Evolutionary conservation across 2,329 filamentous ascomycete genomes (phyloP).

Genomic region (Thielaviopsis cerberus): DNA sequence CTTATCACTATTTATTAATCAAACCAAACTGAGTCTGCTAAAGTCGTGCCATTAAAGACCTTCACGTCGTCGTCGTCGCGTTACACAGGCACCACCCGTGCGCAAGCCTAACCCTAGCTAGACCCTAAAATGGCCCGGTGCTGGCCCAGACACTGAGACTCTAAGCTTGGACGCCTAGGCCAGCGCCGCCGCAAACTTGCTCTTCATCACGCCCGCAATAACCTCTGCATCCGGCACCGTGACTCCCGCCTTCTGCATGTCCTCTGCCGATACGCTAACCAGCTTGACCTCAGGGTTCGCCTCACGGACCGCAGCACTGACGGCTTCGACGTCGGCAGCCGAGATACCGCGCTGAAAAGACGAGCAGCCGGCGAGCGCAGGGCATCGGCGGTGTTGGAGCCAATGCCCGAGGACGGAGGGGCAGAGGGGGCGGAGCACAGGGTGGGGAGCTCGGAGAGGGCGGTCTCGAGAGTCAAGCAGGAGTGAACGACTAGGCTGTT

Average conservation of each 20-base stretch:
- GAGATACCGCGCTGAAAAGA: slow-evolving; percentile 2
- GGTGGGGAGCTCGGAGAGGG: slow-evolving; percentile 7
- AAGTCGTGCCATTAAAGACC: too few species aligned
- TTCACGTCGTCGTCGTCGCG: not conserved
- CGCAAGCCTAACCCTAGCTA: too few species aligned
- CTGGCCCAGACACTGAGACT: not conserved
- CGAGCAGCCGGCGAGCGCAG: not conserved
- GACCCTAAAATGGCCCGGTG: too few species aligned
- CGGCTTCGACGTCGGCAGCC: not conserved
- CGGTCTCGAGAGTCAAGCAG: slow-evolving; percentile 1
- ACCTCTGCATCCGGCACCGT: slow-evolving; percentile 3
- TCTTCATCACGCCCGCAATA: slow-evolving; percentile 10
- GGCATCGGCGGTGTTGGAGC: slow-evolving; percentile 9
- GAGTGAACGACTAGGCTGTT: slow-evolving; percentile 8
- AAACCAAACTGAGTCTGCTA: too few species aligned
- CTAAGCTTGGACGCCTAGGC: not conserved
- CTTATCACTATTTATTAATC: too few species aligned
- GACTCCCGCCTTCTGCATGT: not conserved
- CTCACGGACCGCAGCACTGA: slow-evolving; percentile 4
- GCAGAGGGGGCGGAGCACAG: slow-evolving; percentile 1
- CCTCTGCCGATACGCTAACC: not conserved
- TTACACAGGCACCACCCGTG: not conserved
- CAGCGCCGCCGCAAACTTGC: slow-evolving; percentile 2
- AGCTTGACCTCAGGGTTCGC: not conserved
- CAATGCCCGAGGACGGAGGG: slow-evolving; percentile 3